Conservation (phyloP, 345 rosid species). For the Eucalyptus viminalis region DNA sequence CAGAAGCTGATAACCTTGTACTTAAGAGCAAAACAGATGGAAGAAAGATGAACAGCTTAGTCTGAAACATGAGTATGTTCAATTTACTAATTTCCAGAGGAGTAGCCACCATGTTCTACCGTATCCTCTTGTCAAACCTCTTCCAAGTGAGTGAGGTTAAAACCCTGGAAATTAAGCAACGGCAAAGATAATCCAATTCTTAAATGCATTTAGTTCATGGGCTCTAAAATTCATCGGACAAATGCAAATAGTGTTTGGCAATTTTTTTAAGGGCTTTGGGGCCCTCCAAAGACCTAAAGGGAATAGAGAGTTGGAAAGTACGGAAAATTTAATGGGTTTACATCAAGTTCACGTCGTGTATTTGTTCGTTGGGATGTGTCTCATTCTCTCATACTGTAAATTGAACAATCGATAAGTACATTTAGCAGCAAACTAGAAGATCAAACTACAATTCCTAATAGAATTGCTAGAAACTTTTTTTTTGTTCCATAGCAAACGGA, state of each 20-base stretch:
- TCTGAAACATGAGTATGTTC: not conserved
- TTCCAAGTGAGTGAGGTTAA: not conserved
- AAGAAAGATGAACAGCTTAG: not conserved
- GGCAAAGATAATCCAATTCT: not conserved
- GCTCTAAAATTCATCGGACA: too few species aligned
- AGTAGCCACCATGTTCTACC: not conserved
- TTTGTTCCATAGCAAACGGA: not conserved
- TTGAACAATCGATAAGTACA: not conserved
- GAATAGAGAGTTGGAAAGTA: too few species aligned
- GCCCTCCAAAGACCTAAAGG: too few species aligned
- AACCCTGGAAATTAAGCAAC: not conserved
- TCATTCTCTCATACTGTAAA: not conserved
- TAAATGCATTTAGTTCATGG: too few species aligned
- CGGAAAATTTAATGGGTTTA: accelerated
- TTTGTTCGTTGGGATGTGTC: not conserved
- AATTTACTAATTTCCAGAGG: not conserved
- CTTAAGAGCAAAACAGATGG: not conserved
- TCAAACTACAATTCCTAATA: not conserved
- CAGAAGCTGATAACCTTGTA: not conserved
- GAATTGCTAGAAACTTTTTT: not conserved
- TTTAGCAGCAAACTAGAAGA: not conserved
- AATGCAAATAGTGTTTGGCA: too few species aligned
- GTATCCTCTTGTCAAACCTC: not conserved
- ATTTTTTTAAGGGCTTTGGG: too few species aligned
- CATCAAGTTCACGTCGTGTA: not conserved